Base-by-base conservation (phyloP, 345 rosid genomes). In the Rhodamnia argentea region DNA sequence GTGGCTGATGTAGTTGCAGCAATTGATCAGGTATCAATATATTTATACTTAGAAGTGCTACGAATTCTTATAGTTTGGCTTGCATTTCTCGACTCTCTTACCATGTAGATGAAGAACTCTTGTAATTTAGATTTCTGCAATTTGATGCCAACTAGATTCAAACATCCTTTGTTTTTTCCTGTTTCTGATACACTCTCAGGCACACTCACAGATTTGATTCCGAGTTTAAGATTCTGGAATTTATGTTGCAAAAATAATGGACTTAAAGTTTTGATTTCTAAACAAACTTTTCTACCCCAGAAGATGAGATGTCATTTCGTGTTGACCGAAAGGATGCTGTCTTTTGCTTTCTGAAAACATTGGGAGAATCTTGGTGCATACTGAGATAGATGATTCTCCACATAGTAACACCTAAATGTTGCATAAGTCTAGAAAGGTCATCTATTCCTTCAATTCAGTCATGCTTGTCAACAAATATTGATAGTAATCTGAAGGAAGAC, bases 1-100 rank as follows among this genome's bases (percentile, higher is more conserved):
- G 93, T 97, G 83, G 94, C 99, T 40, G 99, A 97, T 93, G 99
- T 97, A 83, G 99, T 97, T 27, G 99, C 99, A 88, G 99, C 99
- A 85, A 97, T 97, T 91, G 99, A 97, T 91, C 98, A 94, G 97
- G 99, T 96, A 53, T 78, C 84, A 27, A 53, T 47, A 53, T 37
- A 59, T 59, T 83, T 84, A 37, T 37, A 70, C 78, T 70, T 6
- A 32, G 24, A 18, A 70, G 78, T 70, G 78, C 47, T 37, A 32
- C 26, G 47, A 70, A 70, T 70, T 70, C 78, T 70, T 37, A 18
- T 32, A 18, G 78, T 32, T 70, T 32, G 22, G 78, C 47, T 70
- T 70, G 24, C 47, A 70, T 70, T 70, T 70, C 26, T 70, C 1
- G 7, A 70, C 78, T 70, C 78, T 18, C 47, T 23, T 5, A 32